phyloP scores from a whole-genome alignment of 306 rosid species.

The Clitoria ternatea region DNA sequence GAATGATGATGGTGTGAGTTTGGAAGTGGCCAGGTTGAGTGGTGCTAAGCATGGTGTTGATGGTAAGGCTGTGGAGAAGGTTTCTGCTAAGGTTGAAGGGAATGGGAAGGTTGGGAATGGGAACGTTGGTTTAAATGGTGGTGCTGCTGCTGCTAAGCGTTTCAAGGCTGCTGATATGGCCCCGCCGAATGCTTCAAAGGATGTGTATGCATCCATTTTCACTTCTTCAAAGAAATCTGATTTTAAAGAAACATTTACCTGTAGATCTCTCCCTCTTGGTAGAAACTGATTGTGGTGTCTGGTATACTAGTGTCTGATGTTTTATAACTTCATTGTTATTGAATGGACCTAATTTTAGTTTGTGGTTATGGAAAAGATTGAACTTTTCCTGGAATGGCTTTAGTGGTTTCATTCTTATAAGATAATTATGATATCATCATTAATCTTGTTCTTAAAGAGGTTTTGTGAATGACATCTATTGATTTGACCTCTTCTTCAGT shows the following conservation, averaged over 20 bases:
- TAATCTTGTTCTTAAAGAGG: neutral
- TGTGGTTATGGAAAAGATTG: neutral
- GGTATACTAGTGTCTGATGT: neutral
- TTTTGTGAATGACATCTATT: neutral
- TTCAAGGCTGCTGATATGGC: constrained; percentile 72
- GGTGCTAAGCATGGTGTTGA: constrained; percentile 77
- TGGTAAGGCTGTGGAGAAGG: constrained; percentile 51
- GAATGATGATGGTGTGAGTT: constrained; percentile 42
- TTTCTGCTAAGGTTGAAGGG: constrained; percentile 43
- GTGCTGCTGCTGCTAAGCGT: constrained; percentile 48
- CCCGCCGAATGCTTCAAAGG: constrained; percentile 73
- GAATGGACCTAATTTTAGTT: constrained; percentile 12
- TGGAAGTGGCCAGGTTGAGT: constrained; percentile 47
- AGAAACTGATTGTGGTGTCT: constrained; percentile 52
- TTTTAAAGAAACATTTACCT: constrained; percentile 65
- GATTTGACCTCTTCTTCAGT: neutral
- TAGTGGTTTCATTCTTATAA: neutral
- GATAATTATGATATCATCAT: neutral
- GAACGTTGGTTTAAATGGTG: constrained; percentile 36
- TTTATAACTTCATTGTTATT: neutral
- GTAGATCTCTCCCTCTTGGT: constrained; percentile 95
- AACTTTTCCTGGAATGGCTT: neutral
- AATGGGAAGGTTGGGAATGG: constrained; percentile 47
- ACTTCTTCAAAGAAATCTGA: constrained; percentile 76
- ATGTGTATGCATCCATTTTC: constrained; percentile 83